Percentiles rank a stretch among this genome's conserved stretches.
These are phyloP conservation scores for Paxillus involutus DNA, from an alignment of 768 basidiomycete species.

Conservation along the genomic window DNA sequence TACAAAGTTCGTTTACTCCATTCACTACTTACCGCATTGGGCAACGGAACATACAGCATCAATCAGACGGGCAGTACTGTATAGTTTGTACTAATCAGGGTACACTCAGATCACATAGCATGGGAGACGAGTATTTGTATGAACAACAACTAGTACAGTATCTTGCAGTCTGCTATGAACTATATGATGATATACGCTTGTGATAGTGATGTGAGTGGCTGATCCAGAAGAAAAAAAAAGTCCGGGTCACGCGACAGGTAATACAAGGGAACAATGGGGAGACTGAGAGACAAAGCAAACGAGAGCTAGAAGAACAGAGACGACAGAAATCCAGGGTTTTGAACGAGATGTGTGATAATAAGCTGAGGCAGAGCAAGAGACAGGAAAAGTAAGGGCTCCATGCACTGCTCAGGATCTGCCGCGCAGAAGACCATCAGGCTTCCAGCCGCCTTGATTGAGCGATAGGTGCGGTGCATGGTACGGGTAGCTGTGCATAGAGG, in stretches of 20 bases:
- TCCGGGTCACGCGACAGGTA: conserved; percentile 8
- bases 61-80: neutral
- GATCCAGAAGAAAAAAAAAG: conserved; percentile 2
- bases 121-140: conserved; percentile 17
- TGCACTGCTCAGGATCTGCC: conserved; percentile 24
- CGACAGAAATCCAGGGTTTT: conserved; percentile 2
- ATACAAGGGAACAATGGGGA: conserved; percentile 23
- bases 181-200: conserved; percentile 33
- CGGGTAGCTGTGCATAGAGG: conserved; percentile 39
- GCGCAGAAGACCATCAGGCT: conserved; percentile 43
- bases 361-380: neutral
- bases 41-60: conserved; percentile 1
- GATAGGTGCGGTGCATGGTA: conserved; percentile 39
- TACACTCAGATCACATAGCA: conserved; percentile 12
- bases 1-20: neutral
- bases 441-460: conserved; percentile 46
- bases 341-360: conserved; percentile 6
- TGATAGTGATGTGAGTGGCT: conserved; percentile 21
- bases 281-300: conserved; percentile 8
- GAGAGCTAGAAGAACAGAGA: neutral
- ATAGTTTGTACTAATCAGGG: conserved; percentile 24
- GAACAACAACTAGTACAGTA: conserved; percentile 33
- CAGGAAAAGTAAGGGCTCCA: neutral
- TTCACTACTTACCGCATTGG: too few species aligned
- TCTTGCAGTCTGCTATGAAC: conserved; percentile 26